Conservation (phyloP, 2,329 filamentous ascomycete species). For the Rhinocladiella similis region DNA sequence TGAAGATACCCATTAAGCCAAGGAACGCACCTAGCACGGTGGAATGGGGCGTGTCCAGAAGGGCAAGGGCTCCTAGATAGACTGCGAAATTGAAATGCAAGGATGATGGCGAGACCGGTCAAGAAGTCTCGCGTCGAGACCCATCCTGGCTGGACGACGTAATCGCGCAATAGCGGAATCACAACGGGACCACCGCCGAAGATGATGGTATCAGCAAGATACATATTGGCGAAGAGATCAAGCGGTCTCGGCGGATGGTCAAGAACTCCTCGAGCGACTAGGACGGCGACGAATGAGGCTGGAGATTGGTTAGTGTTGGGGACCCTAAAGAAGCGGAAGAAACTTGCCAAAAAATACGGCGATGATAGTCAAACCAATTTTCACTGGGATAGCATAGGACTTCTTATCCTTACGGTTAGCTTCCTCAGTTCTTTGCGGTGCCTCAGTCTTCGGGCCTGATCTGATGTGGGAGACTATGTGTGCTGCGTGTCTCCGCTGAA, state of each 20-base stretch:
- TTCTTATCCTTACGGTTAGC: conserved; percentile 6
- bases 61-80: conserved; percentile 55
- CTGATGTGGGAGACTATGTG: neutral
- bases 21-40: conserved; percentile 52
- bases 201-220: conserved; percentile 69
- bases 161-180: conserved; percentile 61
- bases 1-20: conserved; percentile 55
- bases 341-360: conserved; percentile 51
- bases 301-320: conserved; percentile 1
- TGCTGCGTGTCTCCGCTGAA: neutral
- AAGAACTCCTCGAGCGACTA: conserved; percentile 37
- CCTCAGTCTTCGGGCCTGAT: neutral
- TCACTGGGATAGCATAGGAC: conserved; percentile 38
- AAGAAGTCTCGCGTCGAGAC: conserved; percentile 70
- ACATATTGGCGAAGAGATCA: conserved; percentile 70
- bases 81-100: conserved; percentile 61
- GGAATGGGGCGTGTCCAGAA: conserved; percentile 40
- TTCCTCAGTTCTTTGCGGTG: too few relatives aligned
- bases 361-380: conserved; percentile 40
- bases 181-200: conserved; percentile 67
- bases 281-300: conserved; percentile 57
- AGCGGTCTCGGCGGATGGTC: conserved; percentile 49
- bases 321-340: neutral
- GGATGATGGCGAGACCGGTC: conserved; percentile 69
- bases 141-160: conserved; percentile 68